Evolutionary conservation across 176 grass and related monocot genomes (phyloP).

Genomic region (Eragrostis curvula): DNA sequence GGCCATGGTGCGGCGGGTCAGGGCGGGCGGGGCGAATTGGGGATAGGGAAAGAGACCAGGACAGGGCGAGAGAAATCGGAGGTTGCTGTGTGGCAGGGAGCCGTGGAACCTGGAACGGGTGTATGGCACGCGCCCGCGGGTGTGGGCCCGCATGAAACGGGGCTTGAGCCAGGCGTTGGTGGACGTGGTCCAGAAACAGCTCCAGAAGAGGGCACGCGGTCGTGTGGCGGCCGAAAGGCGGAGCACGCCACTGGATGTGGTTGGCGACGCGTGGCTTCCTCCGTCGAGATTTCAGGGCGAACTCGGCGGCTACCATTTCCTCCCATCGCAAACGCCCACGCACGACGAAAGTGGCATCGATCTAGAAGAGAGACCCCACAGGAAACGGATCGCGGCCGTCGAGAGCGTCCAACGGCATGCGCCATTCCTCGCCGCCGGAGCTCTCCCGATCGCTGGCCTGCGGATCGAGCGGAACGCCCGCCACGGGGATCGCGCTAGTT

Average conservation of each 20-base stretch:
- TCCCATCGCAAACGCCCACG: slow-evolving; percentile 19
- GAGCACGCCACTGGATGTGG: slow-evolving; percentile 40
- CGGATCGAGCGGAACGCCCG: slow-evolving; percentile 28
- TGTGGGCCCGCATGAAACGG: neutral
- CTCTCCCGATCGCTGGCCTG: slow-evolving; percentile 4
- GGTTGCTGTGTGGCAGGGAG: neutral
- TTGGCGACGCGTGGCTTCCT: slow-evolving; percentile 20
- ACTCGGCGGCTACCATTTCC: neutral
- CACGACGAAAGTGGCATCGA: neutral
- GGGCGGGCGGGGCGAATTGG: slow-evolving; percentile 31
- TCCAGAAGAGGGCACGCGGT: neutral
- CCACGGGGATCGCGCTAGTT: neutral
- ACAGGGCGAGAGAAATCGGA: neutral
- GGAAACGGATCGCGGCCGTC: neutral
- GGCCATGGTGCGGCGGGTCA: slow-evolving; percentile 37
- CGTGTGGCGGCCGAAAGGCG: slow-evolving; percentile 54
- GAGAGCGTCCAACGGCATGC: slow-evolving; percentile 21
- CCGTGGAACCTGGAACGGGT: slow-evolving; percentile 38
- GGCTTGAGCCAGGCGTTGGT: neutral
- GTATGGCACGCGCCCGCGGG: neutral
- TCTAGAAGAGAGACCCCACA: neutral
- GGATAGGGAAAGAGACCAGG: slow-evolving; percentile 12
- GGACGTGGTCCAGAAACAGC: neutral
- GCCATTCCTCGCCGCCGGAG: neutral
- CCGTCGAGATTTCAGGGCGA: neutral